phyloP scores from a whole-genome alignment of 2,329 filamentous ascomycete species.

The Sarocladium oryzae region DNA sequence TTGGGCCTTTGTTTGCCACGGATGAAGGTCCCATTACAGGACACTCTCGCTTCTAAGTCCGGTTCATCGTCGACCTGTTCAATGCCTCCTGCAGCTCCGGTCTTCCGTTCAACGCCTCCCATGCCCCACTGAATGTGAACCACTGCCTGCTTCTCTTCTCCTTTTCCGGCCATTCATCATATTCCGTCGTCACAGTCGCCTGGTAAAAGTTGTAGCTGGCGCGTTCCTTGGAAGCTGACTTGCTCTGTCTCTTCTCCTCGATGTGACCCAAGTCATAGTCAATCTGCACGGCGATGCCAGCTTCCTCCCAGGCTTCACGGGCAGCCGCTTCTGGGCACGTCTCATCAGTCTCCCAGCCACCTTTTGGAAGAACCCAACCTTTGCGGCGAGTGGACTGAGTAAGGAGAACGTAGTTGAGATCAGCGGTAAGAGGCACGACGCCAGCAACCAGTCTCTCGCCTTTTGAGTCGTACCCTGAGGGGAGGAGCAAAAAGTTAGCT shows the following conservation, averaged over 20 bases:
- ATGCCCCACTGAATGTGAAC: slow-evolving; percentile 82
- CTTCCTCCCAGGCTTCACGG: slow-evolving; percentile 97
- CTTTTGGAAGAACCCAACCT: slow-evolving; percentile 95
- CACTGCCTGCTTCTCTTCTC: slow-evolving; percentile 86
- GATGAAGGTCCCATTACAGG: no score
- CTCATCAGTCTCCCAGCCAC: slow-evolving; percentile 96
- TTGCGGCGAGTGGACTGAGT: slow-evolving; percentile 88
- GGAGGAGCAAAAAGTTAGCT: slow-evolving; percentile 16
- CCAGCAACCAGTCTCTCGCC: slow-evolving; percentile 94
- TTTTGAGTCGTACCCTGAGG: slow-evolving; percentile 78
- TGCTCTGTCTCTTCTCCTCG: slow-evolving; percentile 74
- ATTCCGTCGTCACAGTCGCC: slow-evolving; percentile 79
- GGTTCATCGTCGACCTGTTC: slow-evolving; percentile 67
- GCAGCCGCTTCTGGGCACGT: slow-evolving; percentile 75
- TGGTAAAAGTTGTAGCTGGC: slow-evolving; percentile 76
- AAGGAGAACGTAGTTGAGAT: slow-evolving; percentile 82
- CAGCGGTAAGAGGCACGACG: slow-evolving; percentile 79
- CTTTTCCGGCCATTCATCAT: slow-evolving; percentile 85
- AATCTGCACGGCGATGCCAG: slow-evolving; percentile 80
- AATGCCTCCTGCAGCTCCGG: slow-evolving; percentile 88
- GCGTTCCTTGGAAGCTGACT: slow-evolving; percentile 53
- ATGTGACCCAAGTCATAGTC: slow-evolving; percentile 83
- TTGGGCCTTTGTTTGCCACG: no score
- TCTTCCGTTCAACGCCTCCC: slow-evolving; percentile 65
- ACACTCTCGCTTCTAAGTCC: slow-evolving; percentile 10